These are phyloP conservation scores for Whalleya microplaca DNA, from an alignment of 2,329 filamentous ascomycete species.

Conservation along the genomic window DNA sequence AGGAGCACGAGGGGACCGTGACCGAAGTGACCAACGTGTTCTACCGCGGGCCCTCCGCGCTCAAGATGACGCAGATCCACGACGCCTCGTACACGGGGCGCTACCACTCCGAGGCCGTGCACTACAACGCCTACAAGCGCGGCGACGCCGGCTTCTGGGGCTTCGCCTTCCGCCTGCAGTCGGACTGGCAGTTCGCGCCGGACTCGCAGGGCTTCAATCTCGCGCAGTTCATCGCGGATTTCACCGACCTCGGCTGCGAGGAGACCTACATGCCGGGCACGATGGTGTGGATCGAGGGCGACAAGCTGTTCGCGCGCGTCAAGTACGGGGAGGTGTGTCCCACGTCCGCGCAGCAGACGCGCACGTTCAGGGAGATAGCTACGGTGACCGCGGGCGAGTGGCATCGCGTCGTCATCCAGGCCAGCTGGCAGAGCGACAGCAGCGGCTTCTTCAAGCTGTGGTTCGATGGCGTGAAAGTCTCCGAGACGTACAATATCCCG, in stretches of 20 bases:
- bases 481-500: too few relatives aligned
- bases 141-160: conserved; percentile 51
- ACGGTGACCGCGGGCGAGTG: conserved; percentile 48
- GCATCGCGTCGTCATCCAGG: conserved; percentile 53
- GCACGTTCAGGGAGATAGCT: conserved; percentile 39
- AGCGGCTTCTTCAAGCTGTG: too few relatives aligned
- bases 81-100: too few relatives aligned
- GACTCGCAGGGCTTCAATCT: too few relatives aligned
- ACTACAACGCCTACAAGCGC: conserved; percentile 46
- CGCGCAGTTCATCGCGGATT: too few relatives aligned
- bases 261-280: conserved; percentile 53
- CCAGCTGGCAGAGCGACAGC: too few relatives aligned
- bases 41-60: conserved; percentile 41
- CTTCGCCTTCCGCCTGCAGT: conserved; percentile 53
- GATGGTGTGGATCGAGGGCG: conserved; percentile 49
- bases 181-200: conserved; percentile 49
- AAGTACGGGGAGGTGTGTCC: conserved; percentile 45
- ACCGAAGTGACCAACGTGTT: conserved; percentile 45
- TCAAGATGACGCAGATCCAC: conserved; percentile 52
- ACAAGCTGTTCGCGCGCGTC: conserved; percentile 45
- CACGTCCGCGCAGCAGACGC: conserved; percentile 34
- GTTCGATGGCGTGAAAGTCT: too few relatives aligned
- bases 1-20: conserved; percentile 48
- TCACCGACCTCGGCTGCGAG: conserved; percentile 46
- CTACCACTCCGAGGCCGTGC: conserved; percentile 53